phyloP scores from a whole-genome alignment of 2,329 filamentous ascomycete species.

The Alternaria longipes region DNA sequence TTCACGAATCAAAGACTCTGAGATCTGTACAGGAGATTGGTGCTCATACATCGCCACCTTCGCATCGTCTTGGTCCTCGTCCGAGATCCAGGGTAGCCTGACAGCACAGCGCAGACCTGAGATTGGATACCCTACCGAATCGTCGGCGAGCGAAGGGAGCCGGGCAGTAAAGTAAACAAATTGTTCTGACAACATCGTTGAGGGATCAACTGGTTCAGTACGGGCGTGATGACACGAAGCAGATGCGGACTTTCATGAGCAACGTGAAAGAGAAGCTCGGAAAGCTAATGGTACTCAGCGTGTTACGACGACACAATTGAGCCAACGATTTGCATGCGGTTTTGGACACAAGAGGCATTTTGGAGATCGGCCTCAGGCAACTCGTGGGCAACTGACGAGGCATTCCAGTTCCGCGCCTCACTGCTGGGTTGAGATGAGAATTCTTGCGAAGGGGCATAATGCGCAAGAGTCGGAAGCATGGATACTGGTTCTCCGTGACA shows the following conservation, averaged over 20 bases:
- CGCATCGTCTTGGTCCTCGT: background rate
- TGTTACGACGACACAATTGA: background rate
- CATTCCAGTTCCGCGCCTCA: background rate
- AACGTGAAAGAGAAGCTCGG: background rate
- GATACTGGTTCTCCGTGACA: slow-evolving; percentile 22
- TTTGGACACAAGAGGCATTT: background rate
- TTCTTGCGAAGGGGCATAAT: slow-evolving; percentile 25
- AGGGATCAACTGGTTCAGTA: background rate
- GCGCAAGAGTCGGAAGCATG: slow-evolving; percentile 22
- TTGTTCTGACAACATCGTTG: background rate
- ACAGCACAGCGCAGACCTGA: background rate
- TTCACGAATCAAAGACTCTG: background rate
- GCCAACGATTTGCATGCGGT: background rate
- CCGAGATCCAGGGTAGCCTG: background rate
- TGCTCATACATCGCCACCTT: background rate
- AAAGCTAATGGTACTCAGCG: background rate
- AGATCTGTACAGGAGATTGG: background rate
- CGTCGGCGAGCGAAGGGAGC: background rate
- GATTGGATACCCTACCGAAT: background rate
- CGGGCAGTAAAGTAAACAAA: background rate
- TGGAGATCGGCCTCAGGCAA: background rate
- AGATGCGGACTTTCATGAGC: background rate
- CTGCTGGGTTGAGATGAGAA: slow-evolving; percentile 14
- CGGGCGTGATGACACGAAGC: background rate
- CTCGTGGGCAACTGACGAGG: background rate